Conservation (phyloP, 2,329 filamentous ascomycete species). For the Fusarium sarcochroum region DNA sequence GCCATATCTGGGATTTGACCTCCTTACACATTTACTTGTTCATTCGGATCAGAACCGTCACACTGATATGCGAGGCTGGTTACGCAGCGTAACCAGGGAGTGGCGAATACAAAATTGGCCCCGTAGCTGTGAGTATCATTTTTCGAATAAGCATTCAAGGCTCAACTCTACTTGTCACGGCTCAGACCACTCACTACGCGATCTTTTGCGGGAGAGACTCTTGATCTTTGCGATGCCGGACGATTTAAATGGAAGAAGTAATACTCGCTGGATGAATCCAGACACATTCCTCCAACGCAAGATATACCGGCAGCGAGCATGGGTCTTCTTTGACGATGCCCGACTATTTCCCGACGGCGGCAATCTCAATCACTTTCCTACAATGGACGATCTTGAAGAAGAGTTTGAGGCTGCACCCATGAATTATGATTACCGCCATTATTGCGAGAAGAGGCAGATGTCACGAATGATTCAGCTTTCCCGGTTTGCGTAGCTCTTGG, state of each 20-base stretch:
- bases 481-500: not conserved
- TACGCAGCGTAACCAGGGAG: not conserved
- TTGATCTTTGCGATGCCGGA: not conserved
- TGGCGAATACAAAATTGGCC: not conserved
- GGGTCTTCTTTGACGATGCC: constrained; percentile 19
- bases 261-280: not conserved
- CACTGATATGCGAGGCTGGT: not conserved
- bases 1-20: not conserved
- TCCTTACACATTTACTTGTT: not conserved
- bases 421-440: not conserved
- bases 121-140: too few species aligned
- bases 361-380: not conserved
- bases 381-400: not conserved
- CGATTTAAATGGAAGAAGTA: not conserved
- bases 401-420: not conserved
- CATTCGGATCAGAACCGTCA: not conserved
- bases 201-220: not conserved
- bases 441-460: not conserved
- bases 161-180: not conserved
- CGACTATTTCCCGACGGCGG: not conserved
- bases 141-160: not conserved
- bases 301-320: constrained; percentile 28
- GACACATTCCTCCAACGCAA: not conserved
- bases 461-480: too few species aligned
- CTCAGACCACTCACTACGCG: not conserved